Evolutionary conservation across 257 asterid genomes (phyloP).

Genomic region (Prunella vulgaris): DNA sequence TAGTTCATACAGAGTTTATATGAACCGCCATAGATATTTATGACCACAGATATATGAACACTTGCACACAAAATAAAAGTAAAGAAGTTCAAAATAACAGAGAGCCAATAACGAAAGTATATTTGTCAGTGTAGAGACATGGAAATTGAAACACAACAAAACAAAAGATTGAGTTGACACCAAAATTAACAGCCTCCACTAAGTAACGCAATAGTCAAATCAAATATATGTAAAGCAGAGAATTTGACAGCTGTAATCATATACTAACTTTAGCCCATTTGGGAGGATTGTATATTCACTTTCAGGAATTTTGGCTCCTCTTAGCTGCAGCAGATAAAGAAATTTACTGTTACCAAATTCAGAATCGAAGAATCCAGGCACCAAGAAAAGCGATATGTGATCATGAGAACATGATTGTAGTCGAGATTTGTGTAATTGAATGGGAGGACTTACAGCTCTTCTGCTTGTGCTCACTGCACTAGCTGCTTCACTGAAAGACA

Average conservation of each 20-base stretch:
- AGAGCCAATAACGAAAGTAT: neutral
- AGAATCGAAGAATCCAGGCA: neutral
- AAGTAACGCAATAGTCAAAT: neutral
- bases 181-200: neutral
- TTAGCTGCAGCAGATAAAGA: constrained; percentile 62
- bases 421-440: neutral
- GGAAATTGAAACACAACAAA: neutral
- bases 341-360: constrained; percentile 4
- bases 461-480: constrained; percentile 83
- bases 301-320: constrained; percentile 88
- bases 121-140: neutral
- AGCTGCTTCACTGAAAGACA: constrained; percentile 60
- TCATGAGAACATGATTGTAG: neutral
- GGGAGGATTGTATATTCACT: constrained; percentile 75
- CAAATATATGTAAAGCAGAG: neutral
- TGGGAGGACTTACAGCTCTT: constrained; percentile 73
- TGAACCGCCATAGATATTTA: neutral
- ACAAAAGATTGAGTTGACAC: neutral
- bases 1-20: neutral
- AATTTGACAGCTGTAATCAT: neutral
- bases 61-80: neutral
- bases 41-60: neutral
- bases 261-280: constrained; percentile 89
- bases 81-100: neutral
- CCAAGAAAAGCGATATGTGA: neutral